Base-by-base conservation (phyloP, 2,329 filamentous ascomycete species). In the Alternaria incomplexa region DNA sequence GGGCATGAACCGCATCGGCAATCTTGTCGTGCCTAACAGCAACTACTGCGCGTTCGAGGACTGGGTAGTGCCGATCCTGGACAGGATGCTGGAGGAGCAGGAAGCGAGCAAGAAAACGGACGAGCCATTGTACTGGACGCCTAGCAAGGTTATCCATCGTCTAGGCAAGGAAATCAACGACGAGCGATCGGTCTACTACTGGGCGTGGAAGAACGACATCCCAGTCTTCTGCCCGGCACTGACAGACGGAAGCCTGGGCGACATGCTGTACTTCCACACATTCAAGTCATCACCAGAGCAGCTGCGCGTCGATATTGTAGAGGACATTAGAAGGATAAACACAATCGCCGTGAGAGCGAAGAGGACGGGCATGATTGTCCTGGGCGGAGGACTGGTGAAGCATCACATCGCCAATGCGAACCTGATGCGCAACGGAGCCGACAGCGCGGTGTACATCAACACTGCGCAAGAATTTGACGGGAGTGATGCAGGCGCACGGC, bases 231-330 rank as follows among this genome's bases (percentile, higher is more conserved):
- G 95, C 77, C 96, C 96, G 0, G 96, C 96, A 6, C 84, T 99
- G 72, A 99, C 96, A 0, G 96, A 99, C 76, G 96, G 96, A 17
- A 97, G 93, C 72, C 82, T 99, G 20, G 96, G 96, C 6, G 96
- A 99, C 80, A 99, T 99, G 96, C 85, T 99, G 44, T 98, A 97
- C 82, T 98, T 99, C 80, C 95, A 99, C 83, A 97, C 94, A 1
- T 99, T 93, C 87, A 96, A 95, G 79, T 83, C 92, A 0, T 94
- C 92, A 2, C 95, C 95, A 4, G 83, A 84, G 64, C 91, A 95
- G 79, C 85, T 99, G 45, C 89, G 90, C 60, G 88, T 97, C 63
- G 96, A 98, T 78, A 93, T 98, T 62, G 93, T 97, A 22, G 92
- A 96, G 75, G 96, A 99, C 75, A 96, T 99, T 64, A 89, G 96